A percentile compares a stretch with the other conserved stretches of the same genome.
These are phyloP conservation scores for Somion occarium DNA, from an alignment of 1,284 basidiomycete species.

Conservation along the genomic window DNA sequence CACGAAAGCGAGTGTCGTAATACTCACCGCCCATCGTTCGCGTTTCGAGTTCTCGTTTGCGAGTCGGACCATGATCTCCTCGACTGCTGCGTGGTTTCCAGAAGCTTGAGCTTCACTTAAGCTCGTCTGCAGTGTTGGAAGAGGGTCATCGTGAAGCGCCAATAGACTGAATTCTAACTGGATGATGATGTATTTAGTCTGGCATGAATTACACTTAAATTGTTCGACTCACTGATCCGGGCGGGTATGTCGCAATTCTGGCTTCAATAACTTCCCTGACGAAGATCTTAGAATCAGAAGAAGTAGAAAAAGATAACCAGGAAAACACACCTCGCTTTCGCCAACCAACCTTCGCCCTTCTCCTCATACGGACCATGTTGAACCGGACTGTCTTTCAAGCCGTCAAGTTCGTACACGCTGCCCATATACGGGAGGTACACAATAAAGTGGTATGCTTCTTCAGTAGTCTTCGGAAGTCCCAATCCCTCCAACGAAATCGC, in stretches of 20 bases:
- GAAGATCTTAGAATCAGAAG: too few relatives aligned
- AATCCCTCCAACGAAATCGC: conserved; percentile 77
- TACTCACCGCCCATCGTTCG: conserved; percentile 74
- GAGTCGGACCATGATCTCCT: conserved; percentile 57
- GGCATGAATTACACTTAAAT: background rate
- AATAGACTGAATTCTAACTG: conserved; percentile 91
- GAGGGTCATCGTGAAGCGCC: conserved; percentile 75
- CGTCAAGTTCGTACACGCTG: conserved; percentile 87
- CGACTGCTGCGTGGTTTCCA: conserved; percentile 40
- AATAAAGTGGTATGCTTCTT: conserved; percentile 93
- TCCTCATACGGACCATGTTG: conserved; percentile 70
- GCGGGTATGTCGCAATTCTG: conserved; percentile 84
- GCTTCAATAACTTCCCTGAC: conserved; percentile 76
- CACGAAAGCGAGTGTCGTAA: conserved; percentile 11
- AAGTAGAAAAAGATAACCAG: too few relatives aligned
- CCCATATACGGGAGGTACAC: conserved; percentile 84
- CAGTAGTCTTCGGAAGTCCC: conserved; percentile 62
- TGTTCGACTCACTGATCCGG: conserved; percentile 61
- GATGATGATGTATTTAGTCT: conserved; percentile 10
- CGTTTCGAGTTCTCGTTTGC: conserved; percentile 77
- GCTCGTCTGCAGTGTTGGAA: conserved; percentile 61
- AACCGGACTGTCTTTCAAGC: conserved; percentile 75
- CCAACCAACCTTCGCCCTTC: conserved; percentile 74
- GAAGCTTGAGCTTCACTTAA: conserved; percentile 43
- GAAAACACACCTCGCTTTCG: conserved; percentile 59